A percentile compares a stretch with the other conserved stretches of the same genome.
These are phyloP conservation scores for Starmerella scarabaei DNA, from an alignment of 805 yeast genomes.

Conservation along the genomic window DNA sequence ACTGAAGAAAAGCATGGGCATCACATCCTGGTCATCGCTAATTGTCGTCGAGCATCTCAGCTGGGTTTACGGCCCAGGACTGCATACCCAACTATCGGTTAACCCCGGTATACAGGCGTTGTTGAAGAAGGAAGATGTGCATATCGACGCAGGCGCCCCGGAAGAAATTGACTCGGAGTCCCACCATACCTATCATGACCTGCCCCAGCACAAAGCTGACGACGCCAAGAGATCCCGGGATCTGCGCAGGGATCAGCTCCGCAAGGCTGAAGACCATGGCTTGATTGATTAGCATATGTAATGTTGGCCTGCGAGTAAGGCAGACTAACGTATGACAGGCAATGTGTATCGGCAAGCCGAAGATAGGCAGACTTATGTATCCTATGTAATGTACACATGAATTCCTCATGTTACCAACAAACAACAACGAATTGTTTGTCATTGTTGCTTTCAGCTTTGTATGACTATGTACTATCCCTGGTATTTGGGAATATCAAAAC, in stretches of 20 bases:
- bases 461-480: no score
- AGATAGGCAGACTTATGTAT: no score
- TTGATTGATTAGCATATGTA: neutral
- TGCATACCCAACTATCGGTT: constrained; percentile 28
- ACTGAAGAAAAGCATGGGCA: constrained; percentile 18
- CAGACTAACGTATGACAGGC: no score
- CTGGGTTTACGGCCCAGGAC: constrained; percentile 29
- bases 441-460: no score
- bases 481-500: constrained; percentile 9
- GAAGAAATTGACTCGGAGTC: constrained; percentile 2
- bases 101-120: constrained; percentile 23
- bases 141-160: constrained; percentile 8
- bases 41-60: constrained; percentile 25
- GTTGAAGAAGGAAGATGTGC: constrained; percentile 15
- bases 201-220: neutral
- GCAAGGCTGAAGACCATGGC: constrained; percentile 13
- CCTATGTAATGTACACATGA: no score
- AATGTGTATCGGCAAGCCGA: no score
- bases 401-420: no score
- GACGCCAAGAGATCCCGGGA: constrained; percentile 9
- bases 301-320: no score
- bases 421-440: no score
- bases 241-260: constrained; percentile 14
- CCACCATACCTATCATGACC: no score
- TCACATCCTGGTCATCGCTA: constrained; percentile 27